Evolutionary conservation across 2,329 filamentous ascomycete species (phyloP).

Genomic region (Pseudogymnoascus sp.): DNA sequence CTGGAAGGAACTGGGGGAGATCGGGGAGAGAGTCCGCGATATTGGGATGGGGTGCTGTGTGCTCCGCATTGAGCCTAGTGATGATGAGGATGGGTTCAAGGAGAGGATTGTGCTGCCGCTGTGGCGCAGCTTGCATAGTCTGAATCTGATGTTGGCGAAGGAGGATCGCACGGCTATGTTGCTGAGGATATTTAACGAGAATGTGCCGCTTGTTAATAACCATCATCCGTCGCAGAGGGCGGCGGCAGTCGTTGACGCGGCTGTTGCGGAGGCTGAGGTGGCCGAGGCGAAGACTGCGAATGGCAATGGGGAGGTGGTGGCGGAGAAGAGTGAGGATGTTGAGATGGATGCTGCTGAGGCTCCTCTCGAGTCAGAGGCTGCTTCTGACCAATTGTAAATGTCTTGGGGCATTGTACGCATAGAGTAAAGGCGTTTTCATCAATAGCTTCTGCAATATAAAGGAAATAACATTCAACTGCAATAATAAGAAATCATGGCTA

Average conservation of each 20-base stretch:
- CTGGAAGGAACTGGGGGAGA: constrained; percentile 73
- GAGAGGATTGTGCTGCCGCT: constrained; percentile 85
- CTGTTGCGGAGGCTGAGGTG: constrained; percentile 12
- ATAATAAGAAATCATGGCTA: neutral
- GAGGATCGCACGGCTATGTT: constrained; percentile 92
- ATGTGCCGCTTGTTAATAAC: constrained; percentile 65
- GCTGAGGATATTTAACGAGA: constrained; percentile 83
- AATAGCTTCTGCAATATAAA: neutral
- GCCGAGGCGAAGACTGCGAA: constrained; percentile 11
- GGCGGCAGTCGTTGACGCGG: neutral
- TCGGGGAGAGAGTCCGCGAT: constrained; percentile 71
- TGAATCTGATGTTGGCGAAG: constrained; percentile 97
- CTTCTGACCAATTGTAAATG: constrained; percentile 4
- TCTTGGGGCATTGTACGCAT: neutral
- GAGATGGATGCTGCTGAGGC: constrained; percentile 10
- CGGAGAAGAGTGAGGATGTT: constrained; percentile 2
- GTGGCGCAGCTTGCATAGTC: constrained; percentile 84
- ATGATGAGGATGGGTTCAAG: constrained; percentile 49
- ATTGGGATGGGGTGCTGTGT: constrained; percentile 90
- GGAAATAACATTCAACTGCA: constrained; percentile 7
- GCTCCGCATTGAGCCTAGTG: constrained; percentile 70
- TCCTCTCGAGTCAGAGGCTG: neutral
- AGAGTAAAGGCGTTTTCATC: constrained; percentile 8
- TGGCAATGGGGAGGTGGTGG: neutral
- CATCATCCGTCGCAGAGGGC: constrained; percentile 24